phyloP scores from a whole-genome alignment of 306 rosid genomes.

The Cicer yamashitae region DNA sequence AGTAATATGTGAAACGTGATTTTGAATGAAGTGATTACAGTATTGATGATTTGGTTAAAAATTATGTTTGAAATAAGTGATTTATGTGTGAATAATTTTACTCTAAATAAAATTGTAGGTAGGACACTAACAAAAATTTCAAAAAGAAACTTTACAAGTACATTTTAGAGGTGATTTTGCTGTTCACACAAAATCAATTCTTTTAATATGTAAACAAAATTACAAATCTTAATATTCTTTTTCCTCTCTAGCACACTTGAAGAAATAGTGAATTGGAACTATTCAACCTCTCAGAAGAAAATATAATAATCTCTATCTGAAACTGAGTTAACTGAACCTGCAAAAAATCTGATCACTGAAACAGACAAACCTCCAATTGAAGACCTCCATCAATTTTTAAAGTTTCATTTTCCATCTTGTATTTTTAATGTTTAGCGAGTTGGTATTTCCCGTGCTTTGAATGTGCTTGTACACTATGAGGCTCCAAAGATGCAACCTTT shows the following conservation, averaged over 20 bases:
- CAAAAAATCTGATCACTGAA: constrained; percentile 35
- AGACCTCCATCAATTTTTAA: constrained; percentile 82
- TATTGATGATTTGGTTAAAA: background rate
- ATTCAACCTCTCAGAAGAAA: background rate
- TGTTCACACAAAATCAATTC: no score
- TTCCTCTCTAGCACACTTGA: background rate
- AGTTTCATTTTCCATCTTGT: constrained; percentile 46
- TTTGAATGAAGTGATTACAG: background rate
- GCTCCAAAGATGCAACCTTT: background rate
- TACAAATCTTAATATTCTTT: no score
- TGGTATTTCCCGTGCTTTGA: constrained; percentile 11
- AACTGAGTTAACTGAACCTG: constrained; percentile 33
- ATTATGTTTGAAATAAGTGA: background rate
- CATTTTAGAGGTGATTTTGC: no score
- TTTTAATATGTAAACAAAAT: no score
- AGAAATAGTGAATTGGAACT: constrained; percentile 19
- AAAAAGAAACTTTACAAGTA: no score
- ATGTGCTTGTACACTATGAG: constrained; percentile 1
- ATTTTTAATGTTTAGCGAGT: constrained; percentile 20
- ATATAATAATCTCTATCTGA: constrained; percentile 14
- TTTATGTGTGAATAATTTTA: no score
- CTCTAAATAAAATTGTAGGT: no score
- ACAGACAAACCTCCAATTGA: constrained; percentile 82
- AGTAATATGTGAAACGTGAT: background rate
- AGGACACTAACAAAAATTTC: no score